Evolutionary conservation across 2,329 filamentous ascomycete species (phyloP).

Genomic region (Zymoseptoria tritici): DNA sequence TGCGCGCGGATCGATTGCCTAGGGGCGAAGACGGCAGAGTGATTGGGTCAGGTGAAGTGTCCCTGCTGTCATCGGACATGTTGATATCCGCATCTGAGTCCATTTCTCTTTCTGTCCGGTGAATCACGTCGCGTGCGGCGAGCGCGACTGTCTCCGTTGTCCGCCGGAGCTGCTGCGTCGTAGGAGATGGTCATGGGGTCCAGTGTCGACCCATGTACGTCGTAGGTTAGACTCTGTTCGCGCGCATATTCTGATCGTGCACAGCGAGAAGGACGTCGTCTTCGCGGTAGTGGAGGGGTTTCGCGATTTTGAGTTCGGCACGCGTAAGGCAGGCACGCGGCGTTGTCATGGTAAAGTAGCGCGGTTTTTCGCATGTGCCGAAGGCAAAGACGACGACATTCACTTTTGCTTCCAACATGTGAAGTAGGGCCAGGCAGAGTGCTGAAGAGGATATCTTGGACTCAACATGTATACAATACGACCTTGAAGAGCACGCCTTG

Average conservation of each 20-base stretch:
- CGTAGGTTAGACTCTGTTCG: neutral
- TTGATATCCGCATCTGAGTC: neutral
- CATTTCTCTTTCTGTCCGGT: neutral
- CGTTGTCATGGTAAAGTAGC: neutral
- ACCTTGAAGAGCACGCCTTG: neutral
- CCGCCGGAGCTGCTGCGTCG: neutral
- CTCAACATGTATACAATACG: neutral
- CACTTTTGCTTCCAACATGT: neutral
- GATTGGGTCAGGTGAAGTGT: conserved; percentile 30
- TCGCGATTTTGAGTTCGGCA: neutral
- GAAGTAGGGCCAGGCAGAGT: no score
- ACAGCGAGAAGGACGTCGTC: neutral
- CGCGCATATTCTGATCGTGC: neutral
- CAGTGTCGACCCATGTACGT: neutral
- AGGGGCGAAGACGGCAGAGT: conserved; percentile 29
- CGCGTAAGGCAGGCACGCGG: neutral
- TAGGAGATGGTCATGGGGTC: neutral
- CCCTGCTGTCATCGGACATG: conserved; percentile 10
- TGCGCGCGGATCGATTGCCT: conserved; percentile 23
- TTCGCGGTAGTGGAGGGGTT: neutral
- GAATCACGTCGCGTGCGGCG: neutral
- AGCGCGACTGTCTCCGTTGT: neutral
- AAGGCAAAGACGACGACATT: neutral
- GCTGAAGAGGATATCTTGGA: neutral
- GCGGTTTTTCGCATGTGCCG: neutral